Evolutionary conservation across 2,329 filamentous ascomycete genomes (phyloP).

Genomic region (Aureobasidium vineae): DNA sequence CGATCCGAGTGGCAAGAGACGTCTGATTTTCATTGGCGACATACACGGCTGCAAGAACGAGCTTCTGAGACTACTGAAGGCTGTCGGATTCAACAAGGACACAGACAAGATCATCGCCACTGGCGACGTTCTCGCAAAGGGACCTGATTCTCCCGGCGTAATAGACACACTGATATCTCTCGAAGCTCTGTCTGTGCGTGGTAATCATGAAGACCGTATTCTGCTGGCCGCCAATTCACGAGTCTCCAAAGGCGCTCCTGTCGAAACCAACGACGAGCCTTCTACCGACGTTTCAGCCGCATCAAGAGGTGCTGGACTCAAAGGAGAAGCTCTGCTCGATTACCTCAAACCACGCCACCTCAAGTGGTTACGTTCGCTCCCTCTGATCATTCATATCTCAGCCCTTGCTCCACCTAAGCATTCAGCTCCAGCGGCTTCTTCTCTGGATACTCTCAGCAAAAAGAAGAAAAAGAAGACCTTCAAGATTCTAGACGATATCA

Average conservation of each 20-base stretch:
- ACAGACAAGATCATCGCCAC: constrained; percentile 73
- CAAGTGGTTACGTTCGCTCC: constrained; percentile 37
- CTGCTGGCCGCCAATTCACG: constrained; percentile 51
- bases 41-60: constrained; percentile 82
- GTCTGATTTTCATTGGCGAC: constrained; percentile 82
- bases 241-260: constrained; percentile 8
- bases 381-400: constrained; percentile 40
- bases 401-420: constrained; percentile 18
- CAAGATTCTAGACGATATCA: constrained; percentile 44
- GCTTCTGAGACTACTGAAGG: constrained; percentile 61
- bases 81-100: constrained; percentile 60
- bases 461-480: constrained; percentile 24
- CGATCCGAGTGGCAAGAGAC: constrained; percentile 45
- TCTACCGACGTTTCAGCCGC: background rate
- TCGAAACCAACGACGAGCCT: constrained; percentile 21
- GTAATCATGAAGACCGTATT: constrained; percentile 88
- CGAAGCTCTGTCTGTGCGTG: constrained; percentile 77
- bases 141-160: constrained; percentile 76
- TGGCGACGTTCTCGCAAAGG: constrained; percentile 82
- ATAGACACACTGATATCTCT: constrained; percentile 71
- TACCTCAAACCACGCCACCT: constrained; percentile 35
- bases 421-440: background rate
- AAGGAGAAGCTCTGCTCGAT: constrained; percentile 19
- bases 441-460: background rate
- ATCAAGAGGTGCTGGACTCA: constrained; percentile 19